Evolutionary conservation across 2,329 filamentous ascomycete genomes (phyloP).

Genomic region (Chalaropsis ovoidea): DNA sequence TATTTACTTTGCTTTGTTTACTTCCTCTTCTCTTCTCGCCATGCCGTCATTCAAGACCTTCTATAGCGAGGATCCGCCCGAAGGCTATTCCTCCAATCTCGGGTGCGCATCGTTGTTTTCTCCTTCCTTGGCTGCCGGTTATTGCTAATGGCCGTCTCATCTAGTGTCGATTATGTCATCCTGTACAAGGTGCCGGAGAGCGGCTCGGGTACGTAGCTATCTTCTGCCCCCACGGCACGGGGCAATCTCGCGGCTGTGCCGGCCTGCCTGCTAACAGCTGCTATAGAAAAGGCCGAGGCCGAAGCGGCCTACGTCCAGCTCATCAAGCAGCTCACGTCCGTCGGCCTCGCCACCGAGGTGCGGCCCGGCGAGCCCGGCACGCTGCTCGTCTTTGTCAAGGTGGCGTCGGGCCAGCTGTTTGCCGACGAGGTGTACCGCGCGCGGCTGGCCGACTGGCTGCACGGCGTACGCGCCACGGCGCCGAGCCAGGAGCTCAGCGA

Average conservation of each 20-base stretch:
- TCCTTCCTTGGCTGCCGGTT: background rate
- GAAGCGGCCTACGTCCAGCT: constrained; percentile 68
- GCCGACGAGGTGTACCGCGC: constrained; percentile 74
- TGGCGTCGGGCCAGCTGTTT: constrained; percentile 65
- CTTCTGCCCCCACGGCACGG: background rate
- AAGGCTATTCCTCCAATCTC: constrained; percentile 24
- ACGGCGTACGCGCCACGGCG: constrained; percentile 68
- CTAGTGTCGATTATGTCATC: constrained; percentile 81
- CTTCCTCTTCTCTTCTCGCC: background rate
- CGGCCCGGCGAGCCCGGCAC: constrained; percentile 66
- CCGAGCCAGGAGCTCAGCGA: constrained; percentile 62
- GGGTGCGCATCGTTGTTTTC: constrained; percentile 12
- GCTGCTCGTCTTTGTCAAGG: constrained; percentile 71
- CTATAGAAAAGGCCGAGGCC: constrained; percentile 45
- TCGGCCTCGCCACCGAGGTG: constrained; percentile 81
- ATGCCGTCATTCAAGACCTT: constrained; percentile 25
- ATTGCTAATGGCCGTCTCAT: background rate
- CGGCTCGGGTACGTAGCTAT: constrained; percentile 41
- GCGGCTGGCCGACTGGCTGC: constrained; percentile 86
- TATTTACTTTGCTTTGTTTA: constrained; percentile 1
- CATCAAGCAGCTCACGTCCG: constrained; percentile 60
- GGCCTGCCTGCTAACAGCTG: background rate
- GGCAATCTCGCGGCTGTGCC: background rate
- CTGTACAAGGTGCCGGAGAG: constrained; percentile 60
- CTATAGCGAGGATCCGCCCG: constrained; percentile 23